phyloP scores from a whole-genome alignment of 495 filamentous ascomycete species.

The Umbilicaria muhlenbergii region DNA sequence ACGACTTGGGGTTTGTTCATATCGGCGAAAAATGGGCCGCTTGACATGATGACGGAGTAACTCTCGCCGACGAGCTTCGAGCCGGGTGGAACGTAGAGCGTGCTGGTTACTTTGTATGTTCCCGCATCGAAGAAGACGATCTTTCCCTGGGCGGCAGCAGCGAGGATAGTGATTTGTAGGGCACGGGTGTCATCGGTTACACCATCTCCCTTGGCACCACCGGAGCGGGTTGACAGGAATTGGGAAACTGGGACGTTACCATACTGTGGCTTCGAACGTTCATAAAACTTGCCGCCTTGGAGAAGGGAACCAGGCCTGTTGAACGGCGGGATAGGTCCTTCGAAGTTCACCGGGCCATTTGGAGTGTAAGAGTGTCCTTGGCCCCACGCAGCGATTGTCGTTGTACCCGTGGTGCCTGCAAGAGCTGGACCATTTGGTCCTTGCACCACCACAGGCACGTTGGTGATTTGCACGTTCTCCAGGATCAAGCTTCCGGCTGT shows the following conservation, averaged over 20 bases:
- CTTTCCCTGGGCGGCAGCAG: slow-evolving; percentile 22
- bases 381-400: slow-evolving; percentile 37
- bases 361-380: slow-evolving; percentile 37
- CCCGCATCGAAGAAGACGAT: slow-evolving; percentile 35
- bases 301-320: slow-evolving; percentile 26
- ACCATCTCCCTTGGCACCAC: slow-evolving; percentile 54
- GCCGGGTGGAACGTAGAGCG: slow-evolving; percentile 28
- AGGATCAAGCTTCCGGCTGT: slow-evolving; percentile 38
- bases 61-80: slow-evolving; percentile 34
- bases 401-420: slow-evolving; percentile 35
- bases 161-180: slow-evolving; percentile 29
- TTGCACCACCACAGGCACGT: slow-evolving; percentile 44
- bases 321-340: slow-evolving; percentile 20
- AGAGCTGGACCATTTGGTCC: slow-evolving; percentile 36
- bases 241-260: slow-evolving; percentile 27
- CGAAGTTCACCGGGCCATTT: slow-evolving; percentile 22
- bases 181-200: slow-evolving; percentile 47
- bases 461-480: slow-evolving; percentile 54
- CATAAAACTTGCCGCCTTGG: slow-evolving; percentile 37
- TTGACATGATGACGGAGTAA: slow-evolving; percentile 48
- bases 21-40: slow-evolving; percentile 42
- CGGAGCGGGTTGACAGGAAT: slow-evolving; percentile 43
- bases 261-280: slow-evolving; percentile 55
- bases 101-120: slow-evolving; percentile 30
- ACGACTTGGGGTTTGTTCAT: slow-evolving; percentile 48